Base-by-base conservation (phyloP, 805 yeast genomes). In the Dipodascus albidus region DNA sequence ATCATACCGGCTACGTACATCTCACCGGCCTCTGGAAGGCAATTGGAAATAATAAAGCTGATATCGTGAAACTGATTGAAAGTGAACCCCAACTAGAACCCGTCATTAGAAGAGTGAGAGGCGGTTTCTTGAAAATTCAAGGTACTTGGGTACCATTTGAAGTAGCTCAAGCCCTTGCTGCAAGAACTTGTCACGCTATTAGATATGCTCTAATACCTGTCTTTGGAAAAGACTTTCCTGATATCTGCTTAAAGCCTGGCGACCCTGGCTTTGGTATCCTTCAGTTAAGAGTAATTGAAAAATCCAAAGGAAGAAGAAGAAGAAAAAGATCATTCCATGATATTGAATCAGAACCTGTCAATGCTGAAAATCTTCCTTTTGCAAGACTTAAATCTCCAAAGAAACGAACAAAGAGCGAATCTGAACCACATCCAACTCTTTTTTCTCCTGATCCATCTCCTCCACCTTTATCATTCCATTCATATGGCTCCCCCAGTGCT, bases 131-230 rank as follows among this genome's bases (percentile, higher is more conserved):
- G 58, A 88, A 88, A 71, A 87, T 90, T 59, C 97, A 89, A 70
- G 97, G 97, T 2, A 87, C 96, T 6, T 90, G 96, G 96, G 69
- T 88, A 42, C 91, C 96, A 1, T 83, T 69, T 62, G 77, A 76
- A 8, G 72, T 85, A 51, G 88, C 95, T 22, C 75, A 74, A 55
- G 69, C 77, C 31, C 70, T 89, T 52, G 91, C 96, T 2, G 67
- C 79, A 33, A 77, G 84, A 51, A 85, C 88, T 61, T 86, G 95
- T 69, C 88, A 78, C 67, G 80, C 82, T 54, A 84, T 89, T 48
- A 73, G 96, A 54, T 85, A 73, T 64, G 79, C 85, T 20, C 70
- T 89, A 58, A 77, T 87, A 23, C 96, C 96, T 1, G 59, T 89
- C 4, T 89, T 89, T 68, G 96, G 96, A 2, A 67, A 70, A 1